phyloP scores from a whole-genome alignment of 2,329 filamentous ascomycete genomes.

The Phyllosticta capitalensis region DNA sequence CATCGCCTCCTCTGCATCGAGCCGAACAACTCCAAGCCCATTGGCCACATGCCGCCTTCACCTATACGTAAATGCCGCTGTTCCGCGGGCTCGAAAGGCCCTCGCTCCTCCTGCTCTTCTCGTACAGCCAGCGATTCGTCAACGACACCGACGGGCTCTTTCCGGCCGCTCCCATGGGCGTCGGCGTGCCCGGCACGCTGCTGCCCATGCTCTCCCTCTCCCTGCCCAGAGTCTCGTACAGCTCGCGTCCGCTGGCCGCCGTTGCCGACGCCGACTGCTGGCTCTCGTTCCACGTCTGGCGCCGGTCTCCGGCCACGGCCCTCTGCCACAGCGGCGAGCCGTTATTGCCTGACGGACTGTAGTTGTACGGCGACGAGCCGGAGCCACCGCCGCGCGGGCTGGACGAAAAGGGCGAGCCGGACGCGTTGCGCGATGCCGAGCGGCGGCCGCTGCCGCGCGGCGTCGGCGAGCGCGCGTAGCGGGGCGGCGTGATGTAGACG shows the following conservation, averaged over 20 bases:
- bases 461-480: slow-evolving; percentile 68
- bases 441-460: slow-evolving; percentile 41
- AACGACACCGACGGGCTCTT: slow-evolving; percentile 61
- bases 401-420: slow-evolving; percentile 36
- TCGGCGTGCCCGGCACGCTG: slow-evolving; percentile 52
- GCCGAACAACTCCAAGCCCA: not conserved
- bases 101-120: slow-evolving; percentile 55
- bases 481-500: slow-evolving; percentile 74
- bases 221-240: slow-evolving; percentile 34
- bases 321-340: slow-evolving; percentile 54
- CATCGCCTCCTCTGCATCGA: not conserved
- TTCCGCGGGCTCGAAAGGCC: slow-evolving; percentile 1
- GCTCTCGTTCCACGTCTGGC: slow-evolving; percentile 19
- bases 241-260: slow-evolving; percentile 12
- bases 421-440: slow-evolving; percentile 11
- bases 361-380: slow-evolving; percentile 17
- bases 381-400: slow-evolving; percentile 12
- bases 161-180: slow-evolving; percentile 44
- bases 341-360: slow-evolving; percentile 1
- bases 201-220: slow-evolving; percentile 28
- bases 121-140: slow-evolving; percentile 93
- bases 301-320: slow-evolving; percentile 48
- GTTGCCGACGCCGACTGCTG: not conserved
- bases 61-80: not conserved
- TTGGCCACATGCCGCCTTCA: not conserved